phyloP scores from a whole-genome alignment of 129 eudicot genomes.

The Pseudognaphalium luteoalbum region DNA sequence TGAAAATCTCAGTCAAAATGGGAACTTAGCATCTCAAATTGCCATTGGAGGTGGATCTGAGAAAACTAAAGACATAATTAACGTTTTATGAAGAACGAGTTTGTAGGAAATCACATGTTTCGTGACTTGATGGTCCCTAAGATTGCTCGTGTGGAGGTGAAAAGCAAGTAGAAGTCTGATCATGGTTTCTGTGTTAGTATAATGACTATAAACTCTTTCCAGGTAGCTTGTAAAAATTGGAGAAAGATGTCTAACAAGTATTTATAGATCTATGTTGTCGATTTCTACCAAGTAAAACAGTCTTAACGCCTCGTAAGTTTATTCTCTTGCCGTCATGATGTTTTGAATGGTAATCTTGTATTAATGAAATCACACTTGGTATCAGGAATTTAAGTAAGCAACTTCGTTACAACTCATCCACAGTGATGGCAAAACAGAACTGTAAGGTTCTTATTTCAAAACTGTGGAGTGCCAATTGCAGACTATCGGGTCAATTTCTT shows the following conservation, averaged over 20 bases:
- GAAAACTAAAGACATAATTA: conserved; percentile 20
- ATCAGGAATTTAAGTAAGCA: not conserved
- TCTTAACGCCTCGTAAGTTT: not conserved
- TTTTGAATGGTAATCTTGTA: not conserved
- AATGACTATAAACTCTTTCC: not conserved
- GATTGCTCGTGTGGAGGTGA: conserved; percentile 6
- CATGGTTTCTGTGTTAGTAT: not conserved
- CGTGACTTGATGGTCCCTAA: conserved; percentile 29
- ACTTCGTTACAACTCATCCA: not conserved
- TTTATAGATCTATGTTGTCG: not conserved
- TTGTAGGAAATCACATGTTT: conserved; percentile 29
- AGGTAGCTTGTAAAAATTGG: not conserved
- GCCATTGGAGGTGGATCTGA: conserved; percentile 6
- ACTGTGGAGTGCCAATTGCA: not conserved
- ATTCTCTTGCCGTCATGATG: not conserved
- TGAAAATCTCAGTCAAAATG: not conserved
- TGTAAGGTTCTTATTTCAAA: not conserved
- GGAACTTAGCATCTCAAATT: conserved; percentile 8
- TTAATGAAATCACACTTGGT: not conserved
- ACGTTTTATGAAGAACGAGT: conserved; percentile 19
- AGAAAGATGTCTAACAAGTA: not conserved
- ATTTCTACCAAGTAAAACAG: not conserved
- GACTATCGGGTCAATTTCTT: not conserved
- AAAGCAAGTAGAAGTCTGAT: conserved; percentile 8
- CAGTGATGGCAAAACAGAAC: not conserved